A percentile compares a stretch with the other conserved stretches of the same genome.
Evolutionary conservation across 495 filamentous ascomycete species (phyloP).

Genomic region (Neurospora sp.): DNA sequence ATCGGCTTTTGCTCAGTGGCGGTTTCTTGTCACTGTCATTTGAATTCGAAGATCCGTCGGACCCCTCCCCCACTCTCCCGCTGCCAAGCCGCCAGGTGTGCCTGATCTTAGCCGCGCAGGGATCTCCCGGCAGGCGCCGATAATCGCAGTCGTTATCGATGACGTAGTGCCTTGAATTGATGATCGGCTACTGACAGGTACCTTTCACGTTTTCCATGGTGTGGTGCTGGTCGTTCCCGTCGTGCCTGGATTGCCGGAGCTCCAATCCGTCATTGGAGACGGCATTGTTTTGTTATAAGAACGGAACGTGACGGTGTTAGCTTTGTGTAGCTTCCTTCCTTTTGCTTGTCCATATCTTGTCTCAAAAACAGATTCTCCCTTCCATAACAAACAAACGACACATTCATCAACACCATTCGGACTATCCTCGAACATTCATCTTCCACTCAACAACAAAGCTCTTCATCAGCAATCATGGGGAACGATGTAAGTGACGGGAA

Average conservation of each 20-base stretch:
- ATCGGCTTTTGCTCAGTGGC: slow-evolving; percentile 17
- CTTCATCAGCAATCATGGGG: not conserved
- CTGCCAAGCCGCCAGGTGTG: not conserved
- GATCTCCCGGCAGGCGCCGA: not conserved
- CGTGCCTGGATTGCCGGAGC: not conserved
- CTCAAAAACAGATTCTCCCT: not conserved
- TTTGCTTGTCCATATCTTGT: not conserved
- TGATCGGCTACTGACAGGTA: not conserved
- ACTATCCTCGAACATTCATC: not conserved
- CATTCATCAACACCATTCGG: not conserved
- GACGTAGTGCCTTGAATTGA: not conserved
- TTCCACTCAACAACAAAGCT: not conserved
- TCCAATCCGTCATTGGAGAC: not conserved
- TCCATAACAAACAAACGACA: not conserved
- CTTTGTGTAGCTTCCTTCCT: not conserved
- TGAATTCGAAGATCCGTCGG: not conserved
- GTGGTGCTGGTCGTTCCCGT: not conserved
- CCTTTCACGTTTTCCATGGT: not conserved
- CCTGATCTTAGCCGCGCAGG: not conserved
- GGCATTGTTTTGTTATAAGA: not conserved
- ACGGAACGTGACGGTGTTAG: not conserved
- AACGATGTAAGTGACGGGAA: not conserved
- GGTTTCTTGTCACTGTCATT: not conserved
- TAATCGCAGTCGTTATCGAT: not conserved
- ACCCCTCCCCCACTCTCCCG: not conserved